These are phyloP conservation scores for Ustilago hordei DNA, from an alignment of 1,284 basidiomycete genomes.

Conservation along the genomic window DNA sequence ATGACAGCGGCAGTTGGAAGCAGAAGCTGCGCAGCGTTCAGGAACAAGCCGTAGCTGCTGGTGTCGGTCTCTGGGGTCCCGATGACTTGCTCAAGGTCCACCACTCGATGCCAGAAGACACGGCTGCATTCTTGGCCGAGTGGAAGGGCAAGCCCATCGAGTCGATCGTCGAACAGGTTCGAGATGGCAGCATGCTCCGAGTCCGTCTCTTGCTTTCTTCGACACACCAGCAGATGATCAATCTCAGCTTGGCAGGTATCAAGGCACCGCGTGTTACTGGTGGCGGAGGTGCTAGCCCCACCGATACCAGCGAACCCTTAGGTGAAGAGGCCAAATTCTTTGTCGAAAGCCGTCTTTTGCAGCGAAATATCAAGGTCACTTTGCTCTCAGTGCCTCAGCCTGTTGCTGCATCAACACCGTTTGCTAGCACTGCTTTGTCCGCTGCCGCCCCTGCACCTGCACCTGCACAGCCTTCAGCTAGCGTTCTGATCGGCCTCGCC, in stretches of 20 bases:
- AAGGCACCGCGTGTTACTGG: conserved; percentile 61
- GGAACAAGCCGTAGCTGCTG: conserved; percentile 82
- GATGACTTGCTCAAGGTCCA: conserved; percentile 74
- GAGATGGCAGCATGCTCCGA: conserved; percentile 90
- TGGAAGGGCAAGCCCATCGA: conserved; percentile 91
- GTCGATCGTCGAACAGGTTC: conserved; percentile 90
- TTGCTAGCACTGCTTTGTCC: conserved; percentile 72
- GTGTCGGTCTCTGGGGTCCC: conserved; percentile 86
- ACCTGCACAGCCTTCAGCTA: conserved; percentile 71
- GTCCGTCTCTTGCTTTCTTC: conserved; percentile 88
- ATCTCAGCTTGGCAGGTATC: conserved; percentile 71
- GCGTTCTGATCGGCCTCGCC: conserved; percentile 88
- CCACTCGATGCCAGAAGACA: conserved; percentile 88
- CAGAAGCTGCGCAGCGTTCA: conserved; percentile 76
- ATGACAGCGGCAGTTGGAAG: conserved; percentile 81
- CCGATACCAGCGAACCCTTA: conserved; percentile 58
- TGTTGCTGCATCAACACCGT: conserved; percentile 77
- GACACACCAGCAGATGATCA: conserved; percentile 86
- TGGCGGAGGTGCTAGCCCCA: conserved; percentile 56
- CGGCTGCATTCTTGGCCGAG: conserved; percentile 86
- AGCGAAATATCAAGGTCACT: conserved; percentile 85
- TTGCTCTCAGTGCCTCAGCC: conserved; percentile 83
- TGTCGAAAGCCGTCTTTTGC: conserved; percentile 89
- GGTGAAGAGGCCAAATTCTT: conserved; percentile 86
- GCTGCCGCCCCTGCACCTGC: conserved; percentile 75